Percentiles rank a stretch among this genome's conserved stretches.
Evolutionary conservation across 2,329 filamentous ascomycete species (phyloP).

Genomic region (Incumbomyces delicatus): DNA sequence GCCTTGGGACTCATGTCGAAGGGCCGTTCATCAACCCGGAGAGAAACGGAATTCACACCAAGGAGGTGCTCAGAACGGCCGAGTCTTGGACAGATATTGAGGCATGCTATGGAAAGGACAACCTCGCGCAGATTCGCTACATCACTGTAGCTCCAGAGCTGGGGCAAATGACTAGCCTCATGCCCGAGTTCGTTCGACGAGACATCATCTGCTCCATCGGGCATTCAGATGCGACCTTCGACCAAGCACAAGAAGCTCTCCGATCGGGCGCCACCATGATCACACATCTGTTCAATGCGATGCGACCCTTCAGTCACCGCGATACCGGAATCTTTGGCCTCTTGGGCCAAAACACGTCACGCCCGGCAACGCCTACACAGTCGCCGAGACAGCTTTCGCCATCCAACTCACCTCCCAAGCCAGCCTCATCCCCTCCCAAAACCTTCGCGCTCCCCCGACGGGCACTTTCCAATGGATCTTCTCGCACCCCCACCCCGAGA

Average conservation of each 20-base stretch:
- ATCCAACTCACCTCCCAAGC: conserved; percentile 10
- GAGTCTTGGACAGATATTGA: conserved; percentile 50
- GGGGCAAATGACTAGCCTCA: conserved; percentile 58
- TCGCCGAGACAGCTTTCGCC: conserved; percentile 14
- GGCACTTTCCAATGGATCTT: conserved; percentile 10
- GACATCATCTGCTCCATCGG: conserved; percentile 72
- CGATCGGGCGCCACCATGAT: conserved; percentile 76
- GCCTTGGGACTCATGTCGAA: conserved; percentile 81
- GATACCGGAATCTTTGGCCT: conserved; percentile 86
- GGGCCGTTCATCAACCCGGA: conserved; percentile 75
- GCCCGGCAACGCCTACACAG: conserved; percentile 14
- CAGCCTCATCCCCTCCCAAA: neutral
- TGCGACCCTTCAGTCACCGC: conserved; percentile 81
- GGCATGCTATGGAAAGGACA: conserved; percentile 53
- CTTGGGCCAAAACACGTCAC: conserved; percentile 53
- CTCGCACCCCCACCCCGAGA: conserved; percentile 14
- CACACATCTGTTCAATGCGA: conserved; percentile 89
- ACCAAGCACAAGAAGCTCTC: conserved; percentile 64
- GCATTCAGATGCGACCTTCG: conserved; percentile 79
- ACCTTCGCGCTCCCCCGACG: neutral
- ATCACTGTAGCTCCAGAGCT: conserved; percentile 80
- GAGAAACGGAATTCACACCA: conserved; percentile 80
- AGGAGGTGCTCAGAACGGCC: conserved; percentile 55
- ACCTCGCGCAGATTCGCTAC: conserved; percentile 60
- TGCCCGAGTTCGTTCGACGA: conserved; percentile 53